Evolutionary conservation across 2,329 filamentous ascomycete species (phyloP), one percentile per base, ranked within the genome.

Genomic region (Claviceps purpurea): DNA sequence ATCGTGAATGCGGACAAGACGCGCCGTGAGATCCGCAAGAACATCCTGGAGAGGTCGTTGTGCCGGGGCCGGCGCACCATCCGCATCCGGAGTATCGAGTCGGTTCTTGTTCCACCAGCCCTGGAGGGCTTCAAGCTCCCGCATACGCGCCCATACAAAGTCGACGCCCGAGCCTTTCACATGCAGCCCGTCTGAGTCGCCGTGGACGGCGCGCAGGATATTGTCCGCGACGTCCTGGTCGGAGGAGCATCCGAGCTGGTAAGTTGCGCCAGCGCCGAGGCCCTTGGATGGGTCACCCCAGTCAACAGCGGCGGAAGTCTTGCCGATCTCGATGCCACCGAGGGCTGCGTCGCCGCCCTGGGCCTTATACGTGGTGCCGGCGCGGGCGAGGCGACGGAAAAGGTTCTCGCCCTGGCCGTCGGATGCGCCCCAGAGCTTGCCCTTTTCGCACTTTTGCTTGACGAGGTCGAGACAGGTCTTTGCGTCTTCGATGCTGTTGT

Each of bases 371-470:
- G 74, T 70, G 13, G 76, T 78, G 47, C 81, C 81, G 16, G 81
- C 73, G 45, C 83, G 76, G 3, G 76, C 78, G 4, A 98, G 75
- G 10, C 91, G 82, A 59, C 84, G 86, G 73, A 97, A 98, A 49
- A 98, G 81, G 59, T 89, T 91, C 69, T 98, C 93, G 42, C 82
- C 84, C 46, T 82, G 83, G 2, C 82, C 77, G 44, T 95, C 89
- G 49, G 81, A 81, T 0, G 84, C 85, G 39, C 89, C 93, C 87
- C 90, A 98, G 24, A 74, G 69, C 57, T 86, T 87, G 42, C 93
- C 93, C 68, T 87, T 93, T 66, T 97, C 90, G 65, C 91, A 96
- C 67, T 98, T 98, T 63, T 91, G 84, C 68, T 93, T 95, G 47
- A 97, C 82, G 1, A 98, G 82, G 61, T 97, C 90, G 14, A 98